Evolutionary conservation across 2,329 filamentous ascomycete genomes (phyloP).

Genomic region (Pezicula carpinea): DNA sequence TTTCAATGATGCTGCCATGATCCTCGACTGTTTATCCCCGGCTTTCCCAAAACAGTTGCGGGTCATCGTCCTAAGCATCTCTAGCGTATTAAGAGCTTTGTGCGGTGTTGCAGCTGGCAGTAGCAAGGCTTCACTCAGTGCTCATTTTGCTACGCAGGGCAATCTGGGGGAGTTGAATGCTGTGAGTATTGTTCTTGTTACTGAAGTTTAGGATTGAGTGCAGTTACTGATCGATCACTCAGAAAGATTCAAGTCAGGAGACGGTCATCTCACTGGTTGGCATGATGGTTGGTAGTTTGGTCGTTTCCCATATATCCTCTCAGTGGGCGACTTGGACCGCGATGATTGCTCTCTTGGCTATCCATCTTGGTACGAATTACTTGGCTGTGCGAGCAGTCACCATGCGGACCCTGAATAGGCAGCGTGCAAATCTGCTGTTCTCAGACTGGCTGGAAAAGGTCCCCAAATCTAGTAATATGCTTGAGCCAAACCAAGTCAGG

Average conservation of each 20-base stretch:
- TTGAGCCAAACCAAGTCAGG: background rate
- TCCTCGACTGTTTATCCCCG: slow-evolving; percentile 66
- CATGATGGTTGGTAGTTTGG: slow-evolving; percentile 76
- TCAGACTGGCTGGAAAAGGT: slow-evolving; percentile 42
- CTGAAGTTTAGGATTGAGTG: background rate
- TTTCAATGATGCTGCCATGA: slow-evolving; percentile 66
- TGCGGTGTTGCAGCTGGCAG: slow-evolving; percentile 90
- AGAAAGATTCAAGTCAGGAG: slow-evolving; percentile 89
- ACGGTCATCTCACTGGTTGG: slow-evolving; percentile 86
- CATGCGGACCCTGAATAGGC: slow-evolving; percentile 80
- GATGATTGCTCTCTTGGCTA: slow-evolving; percentile 65
- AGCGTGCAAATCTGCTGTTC: slow-evolving; percentile 77
- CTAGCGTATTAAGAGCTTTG: slow-evolving; percentile 59
- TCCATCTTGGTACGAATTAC: slow-evolving; percentile 84
- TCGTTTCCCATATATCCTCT: slow-evolving; percentile 72
- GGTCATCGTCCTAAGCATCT: slow-evolving; percentile 53
- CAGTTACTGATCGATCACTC: background rate
- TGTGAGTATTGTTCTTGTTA: slow-evolving; percentile 34
- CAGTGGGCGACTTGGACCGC: slow-evolving; percentile 68
- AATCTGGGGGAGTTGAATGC: slow-evolving; percentile 93
- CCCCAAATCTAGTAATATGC: slow-evolving; percentile 15
- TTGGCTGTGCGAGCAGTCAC: slow-evolving; percentile 77
- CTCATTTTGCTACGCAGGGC: slow-evolving; percentile 82
- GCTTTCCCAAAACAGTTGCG: slow-evolving; percentile 52
- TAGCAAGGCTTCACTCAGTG: slow-evolving; percentile 84